phyloP scores from a whole-genome alignment of 345 rosid genomes.

The Durio zibethinus region DNA sequence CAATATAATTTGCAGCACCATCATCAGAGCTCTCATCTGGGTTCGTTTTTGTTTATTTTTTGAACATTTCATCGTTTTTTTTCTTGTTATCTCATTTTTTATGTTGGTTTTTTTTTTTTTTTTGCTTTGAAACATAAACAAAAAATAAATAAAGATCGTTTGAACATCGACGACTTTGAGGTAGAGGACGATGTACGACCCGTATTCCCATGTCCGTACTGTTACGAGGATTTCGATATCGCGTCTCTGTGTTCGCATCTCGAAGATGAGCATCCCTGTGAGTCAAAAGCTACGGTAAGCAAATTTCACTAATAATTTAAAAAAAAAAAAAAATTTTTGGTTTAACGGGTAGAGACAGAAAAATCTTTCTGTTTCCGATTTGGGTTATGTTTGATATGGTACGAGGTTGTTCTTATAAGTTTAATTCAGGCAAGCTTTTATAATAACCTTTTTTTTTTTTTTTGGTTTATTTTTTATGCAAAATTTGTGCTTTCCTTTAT shows the following conservation, averaged over 20 bases:
- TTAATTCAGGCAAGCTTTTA: not conserved
- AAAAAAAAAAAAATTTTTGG: not conserved
- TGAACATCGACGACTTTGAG: constrained; percentile 55
- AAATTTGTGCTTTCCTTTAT: not conserved
- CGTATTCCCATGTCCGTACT: constrained; percentile 55
- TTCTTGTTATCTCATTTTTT: not conserved
- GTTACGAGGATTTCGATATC: constrained; percentile 58
- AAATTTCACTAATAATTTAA: not conserved
- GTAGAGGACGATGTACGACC: constrained; percentile 54
- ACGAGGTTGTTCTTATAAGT: not conserved
- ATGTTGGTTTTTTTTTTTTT: not conserved
- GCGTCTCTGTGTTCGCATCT: constrained; percentile 57
- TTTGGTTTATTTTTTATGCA: not conserved
- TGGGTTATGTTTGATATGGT: not conserved
- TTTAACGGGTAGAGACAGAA: not conserved
- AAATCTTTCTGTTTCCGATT: not conserved
- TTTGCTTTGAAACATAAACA: not conserved
- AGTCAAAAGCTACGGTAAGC: constrained; percentile 47
- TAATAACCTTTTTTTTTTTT: not conserved
- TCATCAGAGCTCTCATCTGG: constrained; percentile 42
- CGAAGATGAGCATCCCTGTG: constrained; percentile 61
- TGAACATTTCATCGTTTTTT: too few species aligned
- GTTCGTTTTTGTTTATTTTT: constrained; percentile 17
- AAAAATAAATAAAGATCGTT: constrained; percentile 35
- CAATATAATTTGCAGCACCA: constrained; percentile 48